Base-by-base conservation (phyloP, 139 green algal species). In the Closterium sp. region DNA sequence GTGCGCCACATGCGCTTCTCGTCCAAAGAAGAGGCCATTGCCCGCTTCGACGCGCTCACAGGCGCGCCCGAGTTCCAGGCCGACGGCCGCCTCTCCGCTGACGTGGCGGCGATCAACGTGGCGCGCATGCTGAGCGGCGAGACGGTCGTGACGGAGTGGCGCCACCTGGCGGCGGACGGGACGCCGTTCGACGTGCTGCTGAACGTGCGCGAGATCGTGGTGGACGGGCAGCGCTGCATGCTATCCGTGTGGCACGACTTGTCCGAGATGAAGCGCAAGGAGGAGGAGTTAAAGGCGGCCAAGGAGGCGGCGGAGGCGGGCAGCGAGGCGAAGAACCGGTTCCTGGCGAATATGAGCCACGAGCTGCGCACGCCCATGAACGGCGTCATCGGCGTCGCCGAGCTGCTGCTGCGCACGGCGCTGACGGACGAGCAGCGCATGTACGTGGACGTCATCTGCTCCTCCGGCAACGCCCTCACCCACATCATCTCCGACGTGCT, bases 371-470 rank as follows among this genome's bases (percentile, higher is more conserved):
- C 55, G 16, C 55, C 55, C 55, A 76, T 76, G 55, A 76, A 76
- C 25, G 87, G 95, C 28, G 96, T 96, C 81, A 95, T 97, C 38
- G 95, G 91, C 28, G 90, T 95, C 43, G 90, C 89, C 8, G 84
- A 96, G 94, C 92, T 97, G 84, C 85, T 96, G 85, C 89, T 94
- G 34, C 25, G 89, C 31, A 94, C 91, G n/a, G 33, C 36, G n/a
- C 92, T 97, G 21, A 94, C 91, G 23, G 94, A 94, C 1, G 94
- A 96, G 91, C 95, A 97, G 94, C 89, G 92, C n/a, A 30, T n/a
- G 38, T 90, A 85, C 87, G 21, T 90, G 28, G 87, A 84, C 25
- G 33, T 84, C 34, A 90, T 90, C 87, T 35, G 34, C 33, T 33
- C 25, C 33, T 90, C 87, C 0, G 87, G 87, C 12, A 35, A 90